phyloP scores from a whole-genome alignment of 805 yeast genomes.

The Zygosaccharomyces pseudorouxii region DNA sequence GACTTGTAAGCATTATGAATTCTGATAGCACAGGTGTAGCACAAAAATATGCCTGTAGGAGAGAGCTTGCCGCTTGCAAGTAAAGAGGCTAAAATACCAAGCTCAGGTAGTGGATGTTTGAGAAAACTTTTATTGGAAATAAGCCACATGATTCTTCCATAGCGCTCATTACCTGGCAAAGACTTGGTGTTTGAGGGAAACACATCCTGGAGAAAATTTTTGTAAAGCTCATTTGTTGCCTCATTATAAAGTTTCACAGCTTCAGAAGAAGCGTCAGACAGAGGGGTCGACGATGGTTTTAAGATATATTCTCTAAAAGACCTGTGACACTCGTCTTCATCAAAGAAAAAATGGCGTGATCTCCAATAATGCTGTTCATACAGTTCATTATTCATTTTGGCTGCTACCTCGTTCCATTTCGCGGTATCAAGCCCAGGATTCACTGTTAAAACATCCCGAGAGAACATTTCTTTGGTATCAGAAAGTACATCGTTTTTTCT shows the following conservation, averaged over 20 bases:
- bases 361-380: conserved; percentile 1
- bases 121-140: background rate
- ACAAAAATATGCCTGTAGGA: no score
- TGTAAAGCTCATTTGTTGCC: background rate
- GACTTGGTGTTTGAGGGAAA: background rate
- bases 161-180: background rate
- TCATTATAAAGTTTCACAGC: background rate
- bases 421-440: background rate
- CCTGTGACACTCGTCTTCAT: conserved; percentile 1
- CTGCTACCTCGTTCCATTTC: conserved; percentile 6
- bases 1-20: background rate
- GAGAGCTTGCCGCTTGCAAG: background rate
- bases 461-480: background rate
- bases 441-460: background rate
- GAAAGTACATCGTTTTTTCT: background rate
- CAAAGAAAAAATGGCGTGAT: conserved; percentile 1
- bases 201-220: background rate
- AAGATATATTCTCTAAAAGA: conserved; percentile 1
- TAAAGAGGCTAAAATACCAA: background rate
- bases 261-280: background rate
- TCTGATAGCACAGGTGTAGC: no score
- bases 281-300: background rate
- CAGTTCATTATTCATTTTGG: background rate
- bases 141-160: background rate
- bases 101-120: background rate